Evolutionary conservation across 1,284 basidiomycete species (phyloP), one percentile per base, ranked within the genome.

Genomic region (Entoloma clypeatum): DNA sequence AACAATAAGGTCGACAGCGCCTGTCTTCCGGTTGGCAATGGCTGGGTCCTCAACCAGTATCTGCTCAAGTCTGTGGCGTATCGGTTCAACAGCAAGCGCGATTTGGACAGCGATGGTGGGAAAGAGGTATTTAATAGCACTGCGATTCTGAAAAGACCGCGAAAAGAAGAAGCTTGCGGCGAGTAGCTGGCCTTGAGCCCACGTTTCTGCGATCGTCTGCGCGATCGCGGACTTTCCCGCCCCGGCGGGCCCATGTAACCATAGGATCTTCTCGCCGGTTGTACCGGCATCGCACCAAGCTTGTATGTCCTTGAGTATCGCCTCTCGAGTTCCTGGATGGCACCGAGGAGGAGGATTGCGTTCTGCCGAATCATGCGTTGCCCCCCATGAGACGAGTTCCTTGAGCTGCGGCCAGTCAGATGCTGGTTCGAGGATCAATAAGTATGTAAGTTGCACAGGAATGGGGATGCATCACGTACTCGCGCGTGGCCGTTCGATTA

Each of bases 141-240:
- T 14, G 17, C 37, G 35, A 11, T 41, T 34, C 4, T 28, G n/a
- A 10, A 27, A 16, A 1, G 39, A 43, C 1, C 35, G 49, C 27
- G 47, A 52, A 44, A 59, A 57, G 41, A 57, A 59, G 42, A 57
- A 56, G 17, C 42, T 49, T 3, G 44, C 53, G 7, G 50, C 50
- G 3, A 56, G 41, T 5, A 13, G 17, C 23, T 30, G 23, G n/a
- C 26, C 9, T 14, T 41, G 39, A 5, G 46, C 40, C 26, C 44
- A 47, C 9, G 32, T 29, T 25, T 54, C 47, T 5, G 49, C 48
- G 5, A 54, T 37, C 3, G 54, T 45, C 19, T 54, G 53, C 2
- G 49, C 50, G 16, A 57, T 39, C 9, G 53, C 53, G 7, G 39
- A 43, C 18, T 43, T 43, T 11, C 41, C 29, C 10, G 33, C 31